Percentiles rank a stretch among this genome's conserved stretches.
Evolutionary conservation across 2,329 filamentous ascomycete species (phyloP).

Genomic region (Aspergillus intermedius): DNA sequence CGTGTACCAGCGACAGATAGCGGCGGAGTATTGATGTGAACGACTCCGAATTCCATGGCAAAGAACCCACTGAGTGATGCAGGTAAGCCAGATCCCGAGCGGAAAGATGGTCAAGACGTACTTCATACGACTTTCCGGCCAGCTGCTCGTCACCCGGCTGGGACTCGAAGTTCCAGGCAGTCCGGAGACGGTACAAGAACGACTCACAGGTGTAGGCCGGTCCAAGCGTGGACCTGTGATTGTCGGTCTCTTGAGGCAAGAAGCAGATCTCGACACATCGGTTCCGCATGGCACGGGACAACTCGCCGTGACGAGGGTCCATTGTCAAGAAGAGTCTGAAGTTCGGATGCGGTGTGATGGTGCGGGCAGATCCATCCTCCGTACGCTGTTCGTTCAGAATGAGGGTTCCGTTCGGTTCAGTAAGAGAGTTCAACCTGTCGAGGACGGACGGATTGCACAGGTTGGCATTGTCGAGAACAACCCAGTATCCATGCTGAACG

Average conservation of each 20-base stretch:
- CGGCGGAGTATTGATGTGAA: slow-evolving; percentile 20
- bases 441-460: slow-evolving; percentile 92
- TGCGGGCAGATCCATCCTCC: slow-evolving; percentile 68
- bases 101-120: slow-evolving; percentile 34
- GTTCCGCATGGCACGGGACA: slow-evolving; percentile 95
- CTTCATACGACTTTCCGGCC: slow-evolving; percentile 18
- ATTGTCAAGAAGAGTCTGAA: slow-evolving; percentile 93
- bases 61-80: slow-evolving; percentile 21
- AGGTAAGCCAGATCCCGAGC: slow-evolving; percentile 27
- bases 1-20: slow-evolving; percentile 26
- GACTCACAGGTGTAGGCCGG: slow-evolving; percentile 35
- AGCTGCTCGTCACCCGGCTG: slow-evolving; percentile 6
- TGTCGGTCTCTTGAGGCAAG: slow-evolving; percentile 36
- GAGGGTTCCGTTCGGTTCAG: slow-evolving; percentile 81
- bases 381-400: slow-evolving; percentile 91
- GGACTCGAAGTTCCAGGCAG: slow-evolving; percentile 23
- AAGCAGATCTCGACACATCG: slow-evolving; percentile 86
- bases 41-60: slow-evolving; percentile 10
- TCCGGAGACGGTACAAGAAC: slow-evolving; percentile 33
- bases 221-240: slow-evolving; percentile 10
- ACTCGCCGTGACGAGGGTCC: slow-evolving; percentile 83
- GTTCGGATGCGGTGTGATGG: slow-evolving; percentile 73
- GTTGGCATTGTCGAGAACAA: slow-evolving; percentile 95
- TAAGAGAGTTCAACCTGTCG: slow-evolving; percentile 85
- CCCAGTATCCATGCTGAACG: slow-evolving; percentile 78